Base-by-base conservation (phyloP, 805 yeast species). In the Kuraishia cidri region DNA sequence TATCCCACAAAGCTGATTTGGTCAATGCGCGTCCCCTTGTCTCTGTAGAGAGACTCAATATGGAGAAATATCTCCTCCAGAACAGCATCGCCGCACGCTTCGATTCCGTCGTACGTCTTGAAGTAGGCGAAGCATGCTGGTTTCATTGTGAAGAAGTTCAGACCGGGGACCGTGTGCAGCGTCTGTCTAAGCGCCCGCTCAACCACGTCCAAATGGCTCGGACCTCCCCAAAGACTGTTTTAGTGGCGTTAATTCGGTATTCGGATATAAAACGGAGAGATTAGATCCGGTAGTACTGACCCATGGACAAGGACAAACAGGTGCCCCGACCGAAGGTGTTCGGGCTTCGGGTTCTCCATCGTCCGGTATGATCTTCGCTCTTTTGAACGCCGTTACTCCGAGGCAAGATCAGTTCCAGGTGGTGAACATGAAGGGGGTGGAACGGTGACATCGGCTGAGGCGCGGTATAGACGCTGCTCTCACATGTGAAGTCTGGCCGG, bases 41-140 rank as follows among this genome's bases (percentile, higher is more conserved):
- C 57, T 11, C 38, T 39, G 17, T 64, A 44, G 38, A 58, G 50
- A 8, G 40, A 48, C 12, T 54, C 55, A 19, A 72, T 54, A 43
- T 65, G 65, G 6, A 50, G 48, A 24, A 68, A 60, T 11, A 88
- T 63, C 50, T 86, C 95, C 21, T 68, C 63, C n/a, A 80, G 48
- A 24, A 84, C 72, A 11, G 87, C 60, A 38, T 79, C 73, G 2
- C 88, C 87, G 37, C 80, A 71, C 32, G 78, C 66, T 42, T 75
- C 77, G 14, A 86, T 64, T 3, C 97, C 97, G 48, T 88, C 96
- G 47, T 84, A 83, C 0, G 96, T 84, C 46, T 76, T 72, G 46
- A 79, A 72, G 22, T 82, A 77, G 0, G 80, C 66, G 40, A 82
- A 85, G 1, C 79, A 63, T 11, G 50, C 69, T 9, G 79, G 88